Conservation (phyloP, 2,329 filamentous ascomycete genomes). For the Coniochaeta sp. region DNA sequence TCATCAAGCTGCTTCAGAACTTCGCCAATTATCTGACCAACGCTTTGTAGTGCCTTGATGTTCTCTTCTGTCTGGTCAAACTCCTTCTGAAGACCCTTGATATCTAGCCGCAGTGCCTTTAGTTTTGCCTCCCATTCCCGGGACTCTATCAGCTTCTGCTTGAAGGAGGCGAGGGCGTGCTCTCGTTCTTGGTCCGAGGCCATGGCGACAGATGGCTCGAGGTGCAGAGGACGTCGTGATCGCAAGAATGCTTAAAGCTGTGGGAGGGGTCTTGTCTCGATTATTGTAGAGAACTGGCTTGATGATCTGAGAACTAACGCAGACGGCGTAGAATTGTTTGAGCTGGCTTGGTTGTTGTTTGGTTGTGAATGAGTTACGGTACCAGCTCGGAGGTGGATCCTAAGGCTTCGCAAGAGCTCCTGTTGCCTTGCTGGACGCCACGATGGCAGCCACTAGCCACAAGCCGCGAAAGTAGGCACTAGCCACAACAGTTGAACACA, state of each 20-base stretch:
- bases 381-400: not conserved
- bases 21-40: slow-evolving; percentile 98
- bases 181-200: slow-evolving; percentile 52
- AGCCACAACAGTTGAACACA: not conserved
- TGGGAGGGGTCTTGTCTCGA: not conserved
- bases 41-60: slow-evolving; percentile 98
- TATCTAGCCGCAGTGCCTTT: slow-evolving; percentile 86
- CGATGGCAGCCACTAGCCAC: not conserved
- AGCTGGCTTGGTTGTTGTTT: not conserved
- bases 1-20: slow-evolving; percentile 98
- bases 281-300: not conserved
- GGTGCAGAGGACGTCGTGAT: not conserved
- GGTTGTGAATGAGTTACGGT: not conserved
- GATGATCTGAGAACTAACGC: not conserved
- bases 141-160: slow-evolving; percentile 80
- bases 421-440: not conserved
- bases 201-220: slow-evolving; percentile 24
- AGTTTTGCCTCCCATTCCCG: slow-evolving; percentile 98
- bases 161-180: slow-evolving; percentile 70
- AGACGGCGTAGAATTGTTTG: not conserved
- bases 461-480: too few species aligned
- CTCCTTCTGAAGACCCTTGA: slow-evolving; percentile 90
- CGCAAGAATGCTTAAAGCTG: not conserved
- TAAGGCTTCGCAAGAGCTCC: not conserved
- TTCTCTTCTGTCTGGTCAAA: slow-evolving; percentile 98